A percentile compares a stretch with the other conserved stretches of the same genome.
phyloP scores from a whole-genome alignment of 208 protist genomes.

The Trypanosoma congolense region DNA sequence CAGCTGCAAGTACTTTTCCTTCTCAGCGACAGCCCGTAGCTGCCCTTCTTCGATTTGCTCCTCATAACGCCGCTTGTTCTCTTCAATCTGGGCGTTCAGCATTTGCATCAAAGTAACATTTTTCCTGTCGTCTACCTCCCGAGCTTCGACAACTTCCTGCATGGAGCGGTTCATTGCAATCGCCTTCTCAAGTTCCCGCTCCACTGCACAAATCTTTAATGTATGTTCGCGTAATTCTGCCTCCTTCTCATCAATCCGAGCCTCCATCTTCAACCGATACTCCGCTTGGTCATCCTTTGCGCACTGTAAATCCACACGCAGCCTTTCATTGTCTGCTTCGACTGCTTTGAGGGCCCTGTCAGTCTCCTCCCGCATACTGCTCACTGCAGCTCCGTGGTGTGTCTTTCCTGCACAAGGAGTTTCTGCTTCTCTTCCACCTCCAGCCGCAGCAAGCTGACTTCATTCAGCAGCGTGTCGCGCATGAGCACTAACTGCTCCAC shows the following conservation, averaged over 20 bases:
- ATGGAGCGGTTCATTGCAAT: constrained; percentile 60
- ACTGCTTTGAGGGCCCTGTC: constrained; percentile 25
- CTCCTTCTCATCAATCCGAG: constrained; percentile 36
- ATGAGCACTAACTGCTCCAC: constrained; percentile 46
- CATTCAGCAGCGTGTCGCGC: constrained; percentile 66
- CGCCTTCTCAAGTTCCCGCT: constrained; percentile 76
- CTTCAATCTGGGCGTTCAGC: constrained; percentile 73
- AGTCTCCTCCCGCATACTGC: constrained; percentile 32
- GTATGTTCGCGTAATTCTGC: constrained; percentile 35
- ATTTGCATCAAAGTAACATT: constrained; percentile 85
- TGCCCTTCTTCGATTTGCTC: constrained; percentile 46
- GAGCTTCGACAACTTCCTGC: constrained; percentile 61
- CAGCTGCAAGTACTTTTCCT: constrained; percentile 36
- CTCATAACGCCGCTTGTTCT: constrained; percentile 65
- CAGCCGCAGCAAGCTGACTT: constrained; percentile 41
- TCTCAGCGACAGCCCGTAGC: constrained; percentile 19
- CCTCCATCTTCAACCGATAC: constrained; percentile 36
- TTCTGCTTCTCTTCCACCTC: constrained; percentile 44
- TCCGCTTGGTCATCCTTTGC: constrained; percentile 37
- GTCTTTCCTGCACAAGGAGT: constrained; percentile 26
- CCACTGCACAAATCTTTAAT: constrained; percentile 35
- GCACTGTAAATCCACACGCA: constrained; percentile 31
- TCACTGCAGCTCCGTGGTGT: constrained; percentile 23
- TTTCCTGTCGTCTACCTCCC: constrained; percentile 73
- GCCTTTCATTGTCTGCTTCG: constrained; percentile 31